Base-by-base conservation (phyloP, 2,329 filamentous ascomycete genomes). In the Aspergillus sp. region DNA sequence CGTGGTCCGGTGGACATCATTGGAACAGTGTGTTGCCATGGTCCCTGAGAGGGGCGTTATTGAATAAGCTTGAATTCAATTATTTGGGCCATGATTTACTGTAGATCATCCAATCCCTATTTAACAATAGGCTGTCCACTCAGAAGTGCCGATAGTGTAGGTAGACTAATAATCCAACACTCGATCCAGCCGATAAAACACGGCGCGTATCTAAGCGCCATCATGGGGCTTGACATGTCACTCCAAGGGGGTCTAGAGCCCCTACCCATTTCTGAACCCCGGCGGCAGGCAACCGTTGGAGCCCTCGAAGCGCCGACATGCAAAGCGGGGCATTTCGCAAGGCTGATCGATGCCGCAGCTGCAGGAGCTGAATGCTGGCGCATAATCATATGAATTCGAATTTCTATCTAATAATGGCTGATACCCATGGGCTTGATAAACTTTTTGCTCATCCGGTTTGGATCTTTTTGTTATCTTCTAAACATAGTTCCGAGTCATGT, bases 261-360 rank as follows among this genome's bases (percentile, higher is more conserved):
- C 32, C 10, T 5, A 36, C 10, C 26, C 7, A 29, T 7, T 29
- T 36, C 10, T 36, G 32, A 14, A 36, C 32, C 32, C 4, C 47
- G 22, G 47, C 47, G 50, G 50, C 26, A 10, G 39, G n/a, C 52
- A 45, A 54, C 9, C 11, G 18, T 18, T 46, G 52, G 52, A 29
- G 18, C 42, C 20, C 24, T 55, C 20, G 11, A 56, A 42, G 22
- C 54, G 58, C 49, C 31, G 32, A 24, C 11, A 54, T 49, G 42
- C 42, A 45, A 26, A 51, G 39, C 51, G 56, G 56, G 36, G 50
- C 51, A 54, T 42, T 49, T 54, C 18, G 53, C 59, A 57, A 58
- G 59, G 60, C 59, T 51, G 61, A 60, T 26, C 18, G 36, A 16
- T 42, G 45, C 39, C 32, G 20, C 49, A 58, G 18, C 20, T 14